Evolutionary conservation across 2,329 filamentous ascomycete species (phyloP), one percentile per base, ranked within the genome.

Genomic region (Exophiala phaeomuriformis): DNA sequence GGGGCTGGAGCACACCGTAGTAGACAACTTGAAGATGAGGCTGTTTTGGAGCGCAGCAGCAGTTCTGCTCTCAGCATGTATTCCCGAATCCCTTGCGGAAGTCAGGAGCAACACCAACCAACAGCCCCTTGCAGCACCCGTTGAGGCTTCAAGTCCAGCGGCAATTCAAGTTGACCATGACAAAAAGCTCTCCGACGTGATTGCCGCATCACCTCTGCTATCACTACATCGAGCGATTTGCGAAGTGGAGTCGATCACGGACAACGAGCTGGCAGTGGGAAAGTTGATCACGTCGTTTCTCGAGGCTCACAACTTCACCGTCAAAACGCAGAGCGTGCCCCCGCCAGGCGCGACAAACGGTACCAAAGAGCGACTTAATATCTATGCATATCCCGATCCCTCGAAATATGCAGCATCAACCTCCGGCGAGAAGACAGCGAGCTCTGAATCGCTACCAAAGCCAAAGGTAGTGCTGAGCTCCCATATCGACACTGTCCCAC

Each of bases 151-250:
- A 19, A 19, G 19, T 19, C 28, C 43, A 19, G 35, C 44, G 27
- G 27, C 43, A n/a, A 30, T 10, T 19, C 2, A 10, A 39, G 29
- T 32, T 28, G 19, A 35, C 6, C 53, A 61, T 12, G 49, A 60
- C 29, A 55, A 61, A 42, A 19, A 19, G 19, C 47, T 71, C 6
- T 65, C 69, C 3, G 60, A 68, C 39, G 64, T 73, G 37, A 71
- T 75, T 46, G 63, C 66, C n/a, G 60, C 59, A 19, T 74, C 72
- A 1, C 69, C 71, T 2, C 77, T 95, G 0, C 76, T 95, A 41
- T 76, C 77, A 12, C 77, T 95, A 8, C 90, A 95, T 71, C 81
- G 83, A 49, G 78, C 81, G 10, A 80, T 95, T n/a, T 77, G 90
- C 31, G 76, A 85, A 53, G 85, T 85, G 42, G 77, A 85, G 47